These are phyloP conservation scores for Amoeboaphelidium protococcarum DNA, from an alignment of 371 early-diverging fungal genomes.

Conservation along the genomic window DNA sequence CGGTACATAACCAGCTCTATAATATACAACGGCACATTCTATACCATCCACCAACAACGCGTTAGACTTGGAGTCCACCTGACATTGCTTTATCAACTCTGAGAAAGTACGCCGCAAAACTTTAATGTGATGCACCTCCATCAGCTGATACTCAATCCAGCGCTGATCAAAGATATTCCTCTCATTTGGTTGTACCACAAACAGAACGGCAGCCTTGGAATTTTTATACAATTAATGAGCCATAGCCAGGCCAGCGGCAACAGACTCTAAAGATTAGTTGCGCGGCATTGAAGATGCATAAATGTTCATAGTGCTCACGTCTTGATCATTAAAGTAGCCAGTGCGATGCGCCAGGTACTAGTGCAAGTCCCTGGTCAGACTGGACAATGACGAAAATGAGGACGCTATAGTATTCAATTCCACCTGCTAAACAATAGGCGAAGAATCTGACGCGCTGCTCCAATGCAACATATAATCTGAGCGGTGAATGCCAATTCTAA, in stretches of 20 bases:
- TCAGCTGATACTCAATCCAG: constrained; percentile 55
- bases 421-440: constrained; percentile 50
- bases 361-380: constrained; percentile 45
- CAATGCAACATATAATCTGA: constrained; percentile 77
- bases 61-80: background rate
- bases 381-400: constrained; percentile 62
- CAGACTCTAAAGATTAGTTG: constrained; percentile 34
- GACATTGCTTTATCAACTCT: background rate
- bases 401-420: constrained; percentile 88
- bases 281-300: constrained; percentile 30
- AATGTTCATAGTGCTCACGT: constrained; percentile 6
- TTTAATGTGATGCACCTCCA: constrained; percentile 25
- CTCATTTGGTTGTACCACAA: constrained; percentile 80
- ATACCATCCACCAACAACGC: too few species aligned
- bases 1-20: constrained; percentile 73
- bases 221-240: constrained; percentile 50
- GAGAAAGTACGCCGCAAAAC: background rate
- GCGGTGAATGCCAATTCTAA: constrained; percentile 56
- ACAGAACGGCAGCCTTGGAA: constrained; percentile 38
- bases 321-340: constrained; percentile 7
- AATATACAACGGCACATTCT: constrained; percentile 71
- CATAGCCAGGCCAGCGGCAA: constrained; percentile 45
- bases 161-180: constrained; percentile 83
- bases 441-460: constrained; percentile 1
- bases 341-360: constrained; percentile 16